A percentile compares a stretch with the other conserved stretches of the same genome.
phyloP scores from a whole-genome alignment of 352 stramenopile species.

The Globisporangium cylindrosporum region DNA sequence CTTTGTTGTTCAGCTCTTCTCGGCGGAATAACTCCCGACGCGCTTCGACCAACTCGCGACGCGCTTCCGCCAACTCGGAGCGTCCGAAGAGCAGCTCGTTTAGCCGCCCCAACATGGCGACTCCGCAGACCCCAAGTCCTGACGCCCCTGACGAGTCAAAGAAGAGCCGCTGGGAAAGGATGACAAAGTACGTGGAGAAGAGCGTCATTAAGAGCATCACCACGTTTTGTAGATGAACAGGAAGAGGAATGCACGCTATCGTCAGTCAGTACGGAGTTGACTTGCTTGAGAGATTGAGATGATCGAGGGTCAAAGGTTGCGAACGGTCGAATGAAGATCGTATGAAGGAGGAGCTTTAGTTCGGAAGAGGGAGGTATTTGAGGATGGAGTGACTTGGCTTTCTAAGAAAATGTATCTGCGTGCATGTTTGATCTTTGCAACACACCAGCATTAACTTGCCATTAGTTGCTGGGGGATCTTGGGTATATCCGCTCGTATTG shows the following conservation, averaged over 20 bases:
- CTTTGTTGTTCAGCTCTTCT: not conserved
- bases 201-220: not conserved
- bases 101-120: not conserved
- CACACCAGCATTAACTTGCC: not conserved
- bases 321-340: not conserved
- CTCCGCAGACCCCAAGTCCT: not conserved
- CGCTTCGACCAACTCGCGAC: not conserved
- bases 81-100: not conserved
- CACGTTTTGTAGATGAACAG: not conserved
- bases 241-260: not conserved
- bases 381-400: not conserved
- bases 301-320: not conserved
- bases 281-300: not conserved
- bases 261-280: not conserved
- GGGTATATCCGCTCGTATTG: too few species aligned
- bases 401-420: not conserved
- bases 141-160: not conserved
- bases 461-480: too few species aligned
- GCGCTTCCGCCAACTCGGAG: not conserved
- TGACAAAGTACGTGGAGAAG: slow-evolving; percentile 1
- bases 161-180: not conserved
- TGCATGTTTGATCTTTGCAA: not conserved
- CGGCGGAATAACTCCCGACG: not conserved
- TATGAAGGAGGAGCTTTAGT: not conserved
- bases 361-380: not conserved